Percentiles rank a stretch among this genome's conserved stretches.
Evolutionary conservation across 306 rosid species (phyloP).

Genomic region (Trifolium subterraneum): DNA sequence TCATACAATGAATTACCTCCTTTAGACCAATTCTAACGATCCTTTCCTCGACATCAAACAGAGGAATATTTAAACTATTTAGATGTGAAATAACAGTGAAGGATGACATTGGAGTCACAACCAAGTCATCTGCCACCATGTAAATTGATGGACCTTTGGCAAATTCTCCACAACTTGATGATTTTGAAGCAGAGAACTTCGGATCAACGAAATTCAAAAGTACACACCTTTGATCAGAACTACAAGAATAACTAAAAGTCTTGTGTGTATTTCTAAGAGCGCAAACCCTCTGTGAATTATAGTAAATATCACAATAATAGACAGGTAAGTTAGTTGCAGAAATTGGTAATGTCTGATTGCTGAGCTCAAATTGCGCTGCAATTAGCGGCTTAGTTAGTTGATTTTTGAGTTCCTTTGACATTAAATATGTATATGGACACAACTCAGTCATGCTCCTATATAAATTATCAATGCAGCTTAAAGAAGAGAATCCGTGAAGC

Average conservation of each 20-base stretch:
- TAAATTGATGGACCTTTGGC: not conserved
- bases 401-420: too few species aligned
- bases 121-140: slow-evolving; percentile 31
- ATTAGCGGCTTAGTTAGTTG: too few species aligned
- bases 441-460: too few species aligned
- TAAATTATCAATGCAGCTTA: too few species aligned
- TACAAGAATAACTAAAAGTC: too few species aligned
- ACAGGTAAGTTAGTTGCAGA: not conserved
- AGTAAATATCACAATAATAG: not conserved
- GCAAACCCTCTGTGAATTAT: too few species aligned
- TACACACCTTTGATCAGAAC: not conserved
- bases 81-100: not conserved
- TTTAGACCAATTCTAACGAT: not conserved
- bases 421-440: too few species aligned
- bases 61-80: not conserved
- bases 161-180: not conserved
- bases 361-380: too few species aligned
- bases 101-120: slow-evolving; percentile 15
- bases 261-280: not conserved
- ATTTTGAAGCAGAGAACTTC: not conserved
- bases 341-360: not conserved
- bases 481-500: too few species aligned
- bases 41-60: slow-evolving; percentile 29
- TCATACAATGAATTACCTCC: slow-evolving; percentile 14
- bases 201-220: not conserved